Conservation (phyloP, 371 early-diverging fungal genomes). For the Mortierella sp. region DNA sequence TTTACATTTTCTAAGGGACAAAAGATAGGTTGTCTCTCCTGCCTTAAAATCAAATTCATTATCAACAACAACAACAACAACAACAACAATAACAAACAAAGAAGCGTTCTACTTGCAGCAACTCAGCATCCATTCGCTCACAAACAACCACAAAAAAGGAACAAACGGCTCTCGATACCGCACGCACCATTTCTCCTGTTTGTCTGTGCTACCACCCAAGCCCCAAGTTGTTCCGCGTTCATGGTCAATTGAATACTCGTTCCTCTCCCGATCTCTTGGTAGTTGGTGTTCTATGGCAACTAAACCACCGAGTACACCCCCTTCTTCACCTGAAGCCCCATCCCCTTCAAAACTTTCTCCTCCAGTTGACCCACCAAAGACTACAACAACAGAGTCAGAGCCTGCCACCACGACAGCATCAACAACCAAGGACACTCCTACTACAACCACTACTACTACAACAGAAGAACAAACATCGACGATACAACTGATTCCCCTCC, state of each 20-base stretch:
- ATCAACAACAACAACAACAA: background rate
- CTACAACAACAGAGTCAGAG: constrained; percentile 5
- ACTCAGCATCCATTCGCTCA: background rate
- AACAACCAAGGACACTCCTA: background rate
- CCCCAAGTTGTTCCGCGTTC: no score
- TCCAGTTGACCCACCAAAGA: background rate
- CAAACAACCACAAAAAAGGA: no score
- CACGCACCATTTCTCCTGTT: background rate
- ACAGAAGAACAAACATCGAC: no score
- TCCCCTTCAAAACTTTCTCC: background rate
- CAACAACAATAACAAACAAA: background rate
- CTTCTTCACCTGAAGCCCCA: background rate
- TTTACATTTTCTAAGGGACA: background rate
- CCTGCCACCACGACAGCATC: no score
- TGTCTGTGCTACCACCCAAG: background rate
- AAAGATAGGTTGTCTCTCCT: background rate
- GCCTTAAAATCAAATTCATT: background rate
- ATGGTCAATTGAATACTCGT: background rate
- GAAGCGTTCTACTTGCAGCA: constrained; percentile 3
- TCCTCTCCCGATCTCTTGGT: background rate
- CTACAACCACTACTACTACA: background rate
- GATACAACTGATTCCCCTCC: no score
- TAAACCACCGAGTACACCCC: background rate
- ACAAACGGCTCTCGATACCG: no score
- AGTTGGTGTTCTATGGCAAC: background rate